Percentiles rank a stretch among this genome's conserved stretches.
Conservation (phyloP, 345 rosid genomes). For the Citrus sp. region DNA sequence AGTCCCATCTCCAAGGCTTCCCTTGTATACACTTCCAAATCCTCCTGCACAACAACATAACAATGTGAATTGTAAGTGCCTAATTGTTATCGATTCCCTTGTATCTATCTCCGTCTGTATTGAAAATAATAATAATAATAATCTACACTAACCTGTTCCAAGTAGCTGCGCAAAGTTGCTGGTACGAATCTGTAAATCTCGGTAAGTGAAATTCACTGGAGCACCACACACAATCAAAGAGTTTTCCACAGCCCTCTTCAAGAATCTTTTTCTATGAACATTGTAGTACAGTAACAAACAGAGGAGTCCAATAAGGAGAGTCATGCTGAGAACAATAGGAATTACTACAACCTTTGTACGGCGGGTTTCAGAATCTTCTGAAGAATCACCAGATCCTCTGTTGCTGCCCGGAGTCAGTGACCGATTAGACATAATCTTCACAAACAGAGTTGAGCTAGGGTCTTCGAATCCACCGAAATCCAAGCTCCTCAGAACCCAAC, state of each 20-base stretch:
- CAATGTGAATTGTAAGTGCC: not conserved
- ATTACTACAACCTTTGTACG: constrained; percentile 45
- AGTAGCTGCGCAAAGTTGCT: constrained; percentile 65
- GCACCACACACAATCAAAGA: constrained; percentile 56
- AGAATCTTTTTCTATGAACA: constrained; percentile 46
- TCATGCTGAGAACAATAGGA: constrained; percentile 66
- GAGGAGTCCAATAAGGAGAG: constrained; percentile 56
- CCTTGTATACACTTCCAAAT: constrained; percentile 76
- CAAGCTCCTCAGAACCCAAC: constrained; percentile 73
- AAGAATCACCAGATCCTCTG: constrained; percentile 13
- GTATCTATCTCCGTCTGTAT: constrained; percentile 5
- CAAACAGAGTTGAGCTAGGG: constrained; percentile 71
- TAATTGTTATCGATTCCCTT: not conserved
- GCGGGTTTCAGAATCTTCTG: constrained; percentile 9
- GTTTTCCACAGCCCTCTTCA: constrained; percentile 52
- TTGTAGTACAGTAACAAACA: constrained; percentile 62
- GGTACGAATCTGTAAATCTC: constrained; percentile 64
- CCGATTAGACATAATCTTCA: constrained; percentile 52
- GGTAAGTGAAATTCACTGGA: constrained; percentile 67
- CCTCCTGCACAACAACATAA: constrained; percentile 46
- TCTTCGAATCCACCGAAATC: constrained; percentile 84
- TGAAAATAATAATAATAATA: not conserved
- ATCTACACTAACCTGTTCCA: constrained; percentile 59
- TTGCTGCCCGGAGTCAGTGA: constrained; percentile 18
- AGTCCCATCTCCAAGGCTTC: constrained; percentile 48